Evolutionary conservation across 495 filamentous ascomycete genomes (phyloP).

Genomic region (Amphirosellinia nigrospora): DNA sequence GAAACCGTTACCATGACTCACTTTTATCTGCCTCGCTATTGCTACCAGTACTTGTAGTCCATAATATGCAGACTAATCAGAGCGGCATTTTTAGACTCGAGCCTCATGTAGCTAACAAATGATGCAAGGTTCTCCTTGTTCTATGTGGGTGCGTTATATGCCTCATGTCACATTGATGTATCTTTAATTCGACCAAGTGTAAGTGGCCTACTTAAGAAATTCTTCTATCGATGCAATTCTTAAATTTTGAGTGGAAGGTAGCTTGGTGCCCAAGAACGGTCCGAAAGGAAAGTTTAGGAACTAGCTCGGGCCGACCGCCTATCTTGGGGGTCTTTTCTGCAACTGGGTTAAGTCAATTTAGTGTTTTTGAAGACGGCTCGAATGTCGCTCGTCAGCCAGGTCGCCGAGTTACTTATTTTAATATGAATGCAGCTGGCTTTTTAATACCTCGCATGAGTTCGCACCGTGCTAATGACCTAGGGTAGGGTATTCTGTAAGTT

Average conservation of each 20-base stretch:
- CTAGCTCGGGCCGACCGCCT: constrained; percentile 15
- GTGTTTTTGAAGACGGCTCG: neutral
- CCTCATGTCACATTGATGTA: constrained; percentile 2
- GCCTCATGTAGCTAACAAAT: neutral
- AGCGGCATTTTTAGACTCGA: constrained; percentile 4
- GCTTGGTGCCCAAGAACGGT: constrained; percentile 23
- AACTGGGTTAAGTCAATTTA: constrained; percentile 3
- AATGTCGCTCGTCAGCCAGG: neutral
- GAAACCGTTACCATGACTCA: neutral
- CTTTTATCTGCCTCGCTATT: neutral
- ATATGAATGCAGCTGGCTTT: neutral
- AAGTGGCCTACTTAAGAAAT: no score
- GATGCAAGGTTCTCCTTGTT: neutral
- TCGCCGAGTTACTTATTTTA: neutral
- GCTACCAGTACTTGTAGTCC: neutral
- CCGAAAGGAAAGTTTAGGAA: constrained; percentile 24
- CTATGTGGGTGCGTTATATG: constrained; percentile 7
- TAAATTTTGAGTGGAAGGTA: neutral
- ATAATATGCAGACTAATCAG: neutral
- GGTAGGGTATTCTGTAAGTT: neutral
- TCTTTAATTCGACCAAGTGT: neutral
- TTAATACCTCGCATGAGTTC: neutral
- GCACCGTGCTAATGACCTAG: neutral
- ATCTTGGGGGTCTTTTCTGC: neutral
- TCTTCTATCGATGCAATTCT: neutral